These are phyloP conservation scores for Botrytis galanthina DNA, from an alignment of 2,329 filamentous ascomycete genomes.

Conservation along the genomic window DNA sequence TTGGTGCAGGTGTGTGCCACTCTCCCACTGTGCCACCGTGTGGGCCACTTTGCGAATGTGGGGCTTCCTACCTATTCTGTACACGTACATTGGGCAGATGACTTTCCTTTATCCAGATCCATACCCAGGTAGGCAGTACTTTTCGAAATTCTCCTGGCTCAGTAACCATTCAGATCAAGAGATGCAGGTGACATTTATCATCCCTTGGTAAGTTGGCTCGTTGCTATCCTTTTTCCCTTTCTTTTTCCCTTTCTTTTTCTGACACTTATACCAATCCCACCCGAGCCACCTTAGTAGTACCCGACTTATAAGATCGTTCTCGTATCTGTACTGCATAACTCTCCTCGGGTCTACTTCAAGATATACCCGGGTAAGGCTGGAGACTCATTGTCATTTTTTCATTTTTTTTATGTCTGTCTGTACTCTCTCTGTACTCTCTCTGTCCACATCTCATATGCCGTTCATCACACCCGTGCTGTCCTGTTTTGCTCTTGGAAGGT, in stretches of 20 bases:
- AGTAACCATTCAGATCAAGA: not conserved
- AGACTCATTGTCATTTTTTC: not conserved
- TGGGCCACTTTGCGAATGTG: not conserved
- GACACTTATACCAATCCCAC: too few relatives aligned
- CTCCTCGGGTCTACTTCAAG: not conserved
- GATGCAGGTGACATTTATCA: not conserved
- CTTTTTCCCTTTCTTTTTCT: not conserved
- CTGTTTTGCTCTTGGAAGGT: not conserved
- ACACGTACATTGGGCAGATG: not conserved
- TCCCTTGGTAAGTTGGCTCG: not conserved
- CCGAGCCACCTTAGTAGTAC: too few relatives aligned
- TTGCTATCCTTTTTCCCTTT: not conserved
- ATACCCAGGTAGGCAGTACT: not conserved
- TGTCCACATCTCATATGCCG: not conserved
- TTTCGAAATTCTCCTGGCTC: not conserved
- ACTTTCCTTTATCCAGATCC: not conserved
- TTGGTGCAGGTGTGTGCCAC: not conserved
- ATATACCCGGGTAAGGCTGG: not conserved
- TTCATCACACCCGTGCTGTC: not conserved
- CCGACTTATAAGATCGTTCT: too few relatives aligned
- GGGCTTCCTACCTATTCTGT: not conserved
- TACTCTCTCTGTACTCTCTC: too few relatives aligned
- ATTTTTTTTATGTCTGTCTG: too few relatives aligned
- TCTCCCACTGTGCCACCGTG: not conserved
- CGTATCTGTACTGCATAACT: not conserved